phyloP scores from a whole-genome alignment of 805 yeast species.

The Cyberlindnera misumaiensis region DNA sequence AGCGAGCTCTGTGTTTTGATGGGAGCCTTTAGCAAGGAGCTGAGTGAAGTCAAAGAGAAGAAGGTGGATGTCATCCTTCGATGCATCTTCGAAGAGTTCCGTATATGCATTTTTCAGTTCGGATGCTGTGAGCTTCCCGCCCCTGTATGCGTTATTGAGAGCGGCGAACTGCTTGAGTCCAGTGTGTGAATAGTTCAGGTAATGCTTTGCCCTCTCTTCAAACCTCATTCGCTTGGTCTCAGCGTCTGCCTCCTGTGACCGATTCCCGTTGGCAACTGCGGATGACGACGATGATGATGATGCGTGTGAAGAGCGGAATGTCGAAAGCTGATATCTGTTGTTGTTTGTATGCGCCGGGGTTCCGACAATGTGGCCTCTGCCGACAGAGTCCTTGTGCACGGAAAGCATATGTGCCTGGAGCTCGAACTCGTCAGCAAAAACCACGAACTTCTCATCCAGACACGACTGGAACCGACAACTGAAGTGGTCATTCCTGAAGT shows the following conservation, averaged over 20 bases:
- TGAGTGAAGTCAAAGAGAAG: conserved; percentile 57
- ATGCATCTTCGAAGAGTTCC: conserved; percentile 35
- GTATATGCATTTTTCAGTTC: conserved; percentile 42
- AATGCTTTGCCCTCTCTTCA: conserved; percentile 82
- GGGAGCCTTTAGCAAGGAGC: conserved; percentile 41
- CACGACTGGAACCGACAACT: conserved; percentile 74
- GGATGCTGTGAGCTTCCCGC: conserved; percentile 38
- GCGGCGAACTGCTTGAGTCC: conserved; percentile 42
- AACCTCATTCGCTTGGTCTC: conserved; percentile 51
- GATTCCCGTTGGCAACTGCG: conserved; percentile 12
- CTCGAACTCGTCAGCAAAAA: conserved; percentile 80
- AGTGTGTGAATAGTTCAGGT: conserved; percentile 47
- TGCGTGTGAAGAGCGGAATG: conserved; percentile 32
- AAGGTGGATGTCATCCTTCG: conserved; percentile 45
- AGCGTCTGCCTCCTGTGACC: conserved; percentile 31
- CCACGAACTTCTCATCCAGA: conserved; percentile 85
- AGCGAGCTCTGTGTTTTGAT: conserved; percentile 33
- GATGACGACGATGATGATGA: background rate
- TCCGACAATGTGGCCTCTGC: conserved; percentile 29
- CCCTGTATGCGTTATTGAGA: conserved; percentile 41
- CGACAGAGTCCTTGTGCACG: conserved; percentile 63
- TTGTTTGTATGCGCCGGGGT: conserved; percentile 2
- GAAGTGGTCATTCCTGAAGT: conserved; percentile 68
- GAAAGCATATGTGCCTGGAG: conserved; percentile 80
- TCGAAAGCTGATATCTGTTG: conserved; percentile 46